Evolutionary conservation across 306 rosid genomes (phyloP), one percentile per base, ranked within the genome.

Genomic region (Myrica gale): DNA sequence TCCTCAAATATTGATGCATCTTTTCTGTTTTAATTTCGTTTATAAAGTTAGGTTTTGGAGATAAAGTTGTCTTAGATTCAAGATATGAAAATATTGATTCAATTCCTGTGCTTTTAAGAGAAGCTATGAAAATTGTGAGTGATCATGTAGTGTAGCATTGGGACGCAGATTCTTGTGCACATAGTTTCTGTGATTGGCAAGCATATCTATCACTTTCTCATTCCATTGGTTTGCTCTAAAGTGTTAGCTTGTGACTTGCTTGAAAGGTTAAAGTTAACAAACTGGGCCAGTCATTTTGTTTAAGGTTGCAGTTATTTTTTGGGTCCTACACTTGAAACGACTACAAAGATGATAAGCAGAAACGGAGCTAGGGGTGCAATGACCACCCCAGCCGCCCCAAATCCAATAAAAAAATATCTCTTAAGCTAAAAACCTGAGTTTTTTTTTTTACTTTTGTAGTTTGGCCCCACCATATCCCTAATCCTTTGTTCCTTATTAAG

Each of bases 1-100:
- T 61, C 68, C 68, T 61, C 17, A 32, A 61, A 56, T 56, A 56
- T 56, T n/a, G 44, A 61, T 61, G 17, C 68, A 11, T 32, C 43
- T 32, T 23, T 60, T 61, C 7, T 6, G 9, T 54, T 54, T 53
- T 53, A 53, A 17, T 53, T 53, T 17, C 9, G 6, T 16, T 1
- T 7, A 4, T 53, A 53, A 5, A 2, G 16, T 53, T 53, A 17
- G 1, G 57, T 53, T 53, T 53, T 16, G 58, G 32, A 53, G 17
- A 53, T 53, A 53, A 17, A 17, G 58, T 56, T 19, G 62, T 62
- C 68, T 15, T 32, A 26, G 37, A 32, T 32, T 32, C 37, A 32
- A 32, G 37, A 32, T 0, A 26, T 26, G 32, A 26, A 26, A 26
- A 26, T 26, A 0, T 26, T 26, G 32, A 26, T 26, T 26, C 37